Base-by-base conservation (phyloP, 1,284 basidiomycete species). In the Prillingera fragicola region DNA sequence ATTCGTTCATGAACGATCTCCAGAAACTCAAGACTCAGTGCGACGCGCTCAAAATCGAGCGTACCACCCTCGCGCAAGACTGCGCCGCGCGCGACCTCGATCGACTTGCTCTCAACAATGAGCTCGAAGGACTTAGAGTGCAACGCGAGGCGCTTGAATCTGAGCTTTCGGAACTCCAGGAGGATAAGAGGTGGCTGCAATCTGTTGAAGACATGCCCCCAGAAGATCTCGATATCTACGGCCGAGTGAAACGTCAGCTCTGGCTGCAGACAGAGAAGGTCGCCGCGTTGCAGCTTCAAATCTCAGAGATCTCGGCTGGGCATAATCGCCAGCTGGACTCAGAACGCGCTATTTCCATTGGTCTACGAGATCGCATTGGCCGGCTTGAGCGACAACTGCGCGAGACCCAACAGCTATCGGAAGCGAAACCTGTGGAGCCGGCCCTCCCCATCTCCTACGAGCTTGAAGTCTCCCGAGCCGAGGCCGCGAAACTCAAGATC, bases 181-280 rank as follows among this genome's bases (percentile, higher is more conserved):
- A 54, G 14, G 47, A 49, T 8, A 33, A 42, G 22, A 38, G 43
- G 12, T 50, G 42, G 23, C 51, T 42, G 32, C 43, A 33, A 1
- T n/a, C 27, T 5, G 43, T 33, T 3, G 45, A 40, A 7, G 43
- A 38, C 8, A n/a, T 22, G 1, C 23, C 39, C 8, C 18, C 26
- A 14, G 43, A 19, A 2, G 49, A 52, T 19, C 41, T 49, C 2
- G 59, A 63, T 17, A 43, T 40, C 9, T 32, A 46, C 8, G 65
- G 65, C 2, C 52, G 48, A 14, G n/a, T 56, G 23, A 46, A 45
- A 5, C 43, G 65, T 8, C 17, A 36, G 21, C 44, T 60, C 3
- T 67, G 55, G 54, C 14, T 65, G 8, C 32, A 55, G 19, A 50
- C 55, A 13, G 48, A 60, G 36, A 34, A 52, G 33, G 33, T 48